These are phyloP conservation scores for Blastocladiella britannica DNA, from an alignment of 192 early-diverging fungal species.

Conservation along the genomic window DNA sequence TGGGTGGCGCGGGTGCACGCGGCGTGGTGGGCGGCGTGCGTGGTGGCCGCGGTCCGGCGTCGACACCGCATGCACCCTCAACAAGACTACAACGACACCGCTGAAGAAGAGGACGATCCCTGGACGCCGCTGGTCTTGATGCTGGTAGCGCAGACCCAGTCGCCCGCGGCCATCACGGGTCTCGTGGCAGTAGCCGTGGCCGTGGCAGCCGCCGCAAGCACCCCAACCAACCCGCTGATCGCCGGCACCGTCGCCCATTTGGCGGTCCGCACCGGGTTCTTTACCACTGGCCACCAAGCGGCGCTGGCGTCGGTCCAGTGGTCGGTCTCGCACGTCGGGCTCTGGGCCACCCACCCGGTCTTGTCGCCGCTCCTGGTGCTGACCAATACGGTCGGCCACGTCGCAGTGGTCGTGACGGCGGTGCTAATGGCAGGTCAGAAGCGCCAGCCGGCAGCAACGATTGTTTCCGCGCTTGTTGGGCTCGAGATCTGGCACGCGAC, in stretches of 20 bases:
- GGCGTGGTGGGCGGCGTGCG: slow-evolving; percentile 1
- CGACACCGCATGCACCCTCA: too few relatives aligned
- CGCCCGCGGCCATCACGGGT: too few relatives aligned
- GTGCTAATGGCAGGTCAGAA: slow-evolving; percentile 37
- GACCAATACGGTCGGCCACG: slow-evolving; percentile 55
- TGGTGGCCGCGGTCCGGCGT: too few relatives aligned
- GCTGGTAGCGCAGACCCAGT: too few relatives aligned
- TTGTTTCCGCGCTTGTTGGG: slow-evolving; percentile 7
- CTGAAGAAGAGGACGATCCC: not conserved
- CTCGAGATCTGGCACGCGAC: slow-evolving; percentile 25
- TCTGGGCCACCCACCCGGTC: slow-evolving; percentile 44
- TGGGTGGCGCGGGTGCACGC: not conserved
- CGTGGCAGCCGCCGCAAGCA: too few relatives aligned
- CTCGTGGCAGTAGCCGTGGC: slow-evolving; percentile 23
- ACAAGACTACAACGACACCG: not conserved
- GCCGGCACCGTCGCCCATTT: not conserved
- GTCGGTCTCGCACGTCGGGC: slow-evolving; percentile 68
- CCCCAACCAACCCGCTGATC: too few relatives aligned
- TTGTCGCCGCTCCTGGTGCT: slow-evolving; percentile 45
- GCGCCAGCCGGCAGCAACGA: slow-evolving; percentile 11
- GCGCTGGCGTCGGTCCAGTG: slow-evolving; percentile 79
- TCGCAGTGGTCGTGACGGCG: slow-evolving; percentile 21
- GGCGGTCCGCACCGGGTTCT: slow-evolving; percentile 44
- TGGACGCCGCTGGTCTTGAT: too few relatives aligned
- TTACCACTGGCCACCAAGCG: slow-evolving; percentile 81